Evolutionary conservation across 768 basidiomycete genomes (phyloP), one percentile per base, ranked within the genome.

Genomic region (Tricholoma matsutake): DNA sequence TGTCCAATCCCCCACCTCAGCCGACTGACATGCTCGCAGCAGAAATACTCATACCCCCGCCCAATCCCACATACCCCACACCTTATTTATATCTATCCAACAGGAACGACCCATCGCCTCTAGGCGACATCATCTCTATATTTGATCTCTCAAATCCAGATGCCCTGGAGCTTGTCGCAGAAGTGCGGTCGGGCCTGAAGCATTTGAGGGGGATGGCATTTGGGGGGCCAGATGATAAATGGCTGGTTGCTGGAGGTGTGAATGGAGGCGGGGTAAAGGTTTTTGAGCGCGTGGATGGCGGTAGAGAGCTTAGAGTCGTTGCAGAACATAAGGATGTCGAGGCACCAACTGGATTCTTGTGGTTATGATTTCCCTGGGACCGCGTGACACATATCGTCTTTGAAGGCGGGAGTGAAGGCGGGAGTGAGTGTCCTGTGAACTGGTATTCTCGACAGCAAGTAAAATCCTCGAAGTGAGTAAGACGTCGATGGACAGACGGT

Each of bases 51-150:
- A 75, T 89, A 59, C 84, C 88, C 0, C 67, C 74, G 6, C 76
- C 85, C 11, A 86, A 85, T 62, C 43, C 73, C 6, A 68, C 79
- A 3, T 88, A 80, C 74, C 77, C 85, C 0, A 76, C 73, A 0
- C 78, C 83, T 2, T 87, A 87, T 70, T 74, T 92, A 14, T 93
- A 91, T 68, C 74, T 84, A 10, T 88, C 91, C 3, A 94, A 92
- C 72, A 81, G 92, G 32, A 87, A 91, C 65, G 86, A 91, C 66
- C 86, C 86, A 4, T 80, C 83, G 20, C 76, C 84, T 0, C 84
- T 81, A 51, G 90, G 91, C 22, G 91, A 94, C 70, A 83, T 83
- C 31, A 83, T 94, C 63, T 80, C 89, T 5, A 81, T 92, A 32
- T 92, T 88, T 73, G 77, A 82, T 6, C 77, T 86, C 45, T 76